Evolutionary conservation across 164 flowering plant species (phyloP), one percentile per base, ranked within the genome.

Genomic region (Dillenia turbinata): DNA sequence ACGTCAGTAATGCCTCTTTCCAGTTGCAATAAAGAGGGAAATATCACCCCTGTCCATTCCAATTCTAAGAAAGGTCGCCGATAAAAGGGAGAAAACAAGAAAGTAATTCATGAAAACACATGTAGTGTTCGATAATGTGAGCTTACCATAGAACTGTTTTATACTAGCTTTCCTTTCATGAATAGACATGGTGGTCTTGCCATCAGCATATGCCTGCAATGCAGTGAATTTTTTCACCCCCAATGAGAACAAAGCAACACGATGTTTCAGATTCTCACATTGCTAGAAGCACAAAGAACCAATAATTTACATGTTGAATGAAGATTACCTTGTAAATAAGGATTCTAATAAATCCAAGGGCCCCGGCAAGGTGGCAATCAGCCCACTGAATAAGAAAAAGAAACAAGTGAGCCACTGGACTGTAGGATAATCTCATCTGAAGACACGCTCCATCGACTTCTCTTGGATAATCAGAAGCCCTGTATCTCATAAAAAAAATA

Each of bases 301-400:
- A 11, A 33, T 7, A 33, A 33, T 44, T 14, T 15, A 40, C 40
- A 9, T 10, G 44, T 14, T 11, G 12, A 57, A 44, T 51, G 26
- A 3, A 55, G 62, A 44, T 43, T 49, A 91, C 99, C 97, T 84
- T 89, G 57, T 83, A 89, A 63, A 94, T 86, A 16, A 91, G 86
- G 55, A 94, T 78, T 56, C 93, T 80, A 52, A 91, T 88, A 65
- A 91, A 78, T 64, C 97, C 99, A 67, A 94, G 83, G 26, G 88
- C 83, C 64, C 99, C 98, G 49, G 96, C 99, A 53, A 94, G 80
- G 73, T 79, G 78, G 65, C 93, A 89, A 73, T 88, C 95, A 57
- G 93, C 79, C 97, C 99, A 94, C 63, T 86, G 99, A 57, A 94
- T 88, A 40, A 94, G 83, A 67, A 89, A 89, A 10, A 87, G 88